Evolutionary conservation across 2,329 filamentous ascomycete genomes (phyloP).

Genomic region (Botrytis tulipae): DNA sequence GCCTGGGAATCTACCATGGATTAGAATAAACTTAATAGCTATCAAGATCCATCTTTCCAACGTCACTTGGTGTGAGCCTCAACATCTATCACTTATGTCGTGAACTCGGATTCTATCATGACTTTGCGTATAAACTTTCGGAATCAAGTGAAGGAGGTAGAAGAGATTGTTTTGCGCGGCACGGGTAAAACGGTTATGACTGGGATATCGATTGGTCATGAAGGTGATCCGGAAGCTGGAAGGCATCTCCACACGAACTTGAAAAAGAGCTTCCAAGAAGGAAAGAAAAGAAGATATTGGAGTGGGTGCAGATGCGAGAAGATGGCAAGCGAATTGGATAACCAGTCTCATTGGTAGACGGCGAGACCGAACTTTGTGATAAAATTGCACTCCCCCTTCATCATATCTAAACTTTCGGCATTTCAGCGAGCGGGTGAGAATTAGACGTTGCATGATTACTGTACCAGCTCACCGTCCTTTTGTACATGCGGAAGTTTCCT

Average conservation of each 20-base stretch:
- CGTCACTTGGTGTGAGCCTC: slow-evolving; percentile 19
- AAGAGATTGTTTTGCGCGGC: not conserved
- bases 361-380: slow-evolving; percentile 9
- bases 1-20: slow-evolving; percentile 28
- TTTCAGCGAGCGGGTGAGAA: not conserved
- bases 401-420: not conserved
- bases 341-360: not conserved
- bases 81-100: slow-evolving; percentile 8
- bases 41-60: slow-evolving; percentile 22
- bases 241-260: slow-evolving; percentile 19
- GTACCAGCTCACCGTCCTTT: slow-evolving; percentile 15
- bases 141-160: not conserved
- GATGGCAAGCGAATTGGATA: not conserved
- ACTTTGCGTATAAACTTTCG: not conserved
- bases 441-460: not conserved
- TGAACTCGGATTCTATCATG: not conserved
- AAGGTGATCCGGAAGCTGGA: slow-evolving; percentile 15
- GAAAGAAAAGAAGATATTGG: slow-evolving; percentile 11
- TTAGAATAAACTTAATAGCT: slow-evolving; percentile 25
- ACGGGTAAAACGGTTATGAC: slow-evolving; percentile 17
- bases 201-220: slow-evolving; percentile 19
- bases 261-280: not conserved
- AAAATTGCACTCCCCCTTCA: slow-evolving; percentile 9
- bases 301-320: slow-evolving; percentile 14
- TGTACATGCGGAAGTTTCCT: not conserved